Evolutionary conservation across 73 alveolate species (phyloP), one percentile per base, ranked within the genome.

Genomic region (Paramecium caudatum): DNA sequence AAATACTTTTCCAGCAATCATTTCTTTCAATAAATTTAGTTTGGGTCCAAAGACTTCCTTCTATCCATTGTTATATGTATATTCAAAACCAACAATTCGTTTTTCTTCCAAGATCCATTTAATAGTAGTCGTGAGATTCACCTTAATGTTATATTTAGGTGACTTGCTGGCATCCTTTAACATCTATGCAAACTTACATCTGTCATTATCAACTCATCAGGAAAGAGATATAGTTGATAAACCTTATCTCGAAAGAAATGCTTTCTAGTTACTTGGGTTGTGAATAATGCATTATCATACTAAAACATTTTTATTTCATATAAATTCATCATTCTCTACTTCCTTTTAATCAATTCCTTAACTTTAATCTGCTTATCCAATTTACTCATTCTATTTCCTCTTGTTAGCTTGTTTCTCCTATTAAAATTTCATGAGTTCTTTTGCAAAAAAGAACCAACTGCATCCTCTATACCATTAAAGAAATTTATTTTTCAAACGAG

Each of bases 1-100:
- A 43, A 74, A 74, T 39, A 74, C 55, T 45, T 74, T 74, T 7
- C 88, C 88, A 39, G 69, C 88, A 41, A 74, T 74, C 88, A 74
- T 74, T 23, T 74, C 88, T 39, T 74, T 74, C 17, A 74, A 45
- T 74, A 74, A 74, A 19, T 74, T 19, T 15, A 74, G 62, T 39
- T 74, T 74, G 7, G 41, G 37, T 9, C 69, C 88, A 43, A 39
- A 37, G 3, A 74, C 88, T 39, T 23, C 55, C 68, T 74, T 74
- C 17, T 74, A 74, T n/a, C 65, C 47, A 74, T 74, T 74, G 21
- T 43, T 19, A 74, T 74, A 74, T 36, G 65, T 21, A 74, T 41
- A 74, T 39, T 74, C 88, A 47, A 74, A 74, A 4, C 55, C 88
- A n/a, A 74, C 46, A 0, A 74, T 74, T 3, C 65, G 62, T 74